Percentiles rank a stretch among this genome's conserved stretches.
Conservation (phyloP, 2,329 filamentous ascomycete species). For the Trichoderma oligosporum region DNA sequence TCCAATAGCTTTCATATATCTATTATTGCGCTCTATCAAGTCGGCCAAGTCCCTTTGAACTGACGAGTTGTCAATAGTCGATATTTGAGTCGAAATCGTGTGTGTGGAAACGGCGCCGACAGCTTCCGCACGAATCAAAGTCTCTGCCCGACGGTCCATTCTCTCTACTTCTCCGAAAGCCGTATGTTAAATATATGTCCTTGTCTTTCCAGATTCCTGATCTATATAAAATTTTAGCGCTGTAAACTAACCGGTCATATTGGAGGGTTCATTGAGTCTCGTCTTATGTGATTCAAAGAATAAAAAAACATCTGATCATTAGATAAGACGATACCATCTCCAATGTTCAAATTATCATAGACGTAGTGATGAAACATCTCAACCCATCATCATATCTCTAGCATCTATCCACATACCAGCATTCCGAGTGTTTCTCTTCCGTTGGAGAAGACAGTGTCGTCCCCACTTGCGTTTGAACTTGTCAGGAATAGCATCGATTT, state of each 20-base stretch:
- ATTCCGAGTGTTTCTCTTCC: slow-evolving; percentile 37
- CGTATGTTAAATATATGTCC: neutral
- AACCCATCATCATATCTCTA: slow-evolving; percentile 19
- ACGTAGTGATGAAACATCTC: neutral
- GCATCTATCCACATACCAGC: slow-evolving; percentile 9
- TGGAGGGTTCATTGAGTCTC: neutral
- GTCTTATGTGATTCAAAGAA: neutral
- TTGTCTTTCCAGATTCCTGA: neutral
- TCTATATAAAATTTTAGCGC: too few species aligned
- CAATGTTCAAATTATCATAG: neutral
- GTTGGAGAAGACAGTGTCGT: slow-evolving; percentile 75
- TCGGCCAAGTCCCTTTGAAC: neutral
- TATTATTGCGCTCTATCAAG: neutral
- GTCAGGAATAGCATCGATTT: slow-evolving; percentile 64
- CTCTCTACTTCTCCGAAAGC: neutral
- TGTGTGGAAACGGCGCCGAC: neutral
- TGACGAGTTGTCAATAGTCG: slow-evolving; percentile 1
- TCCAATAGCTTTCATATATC: neutral
- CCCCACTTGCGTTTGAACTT: slow-evolving; percentile 76
- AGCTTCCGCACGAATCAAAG: neutral
- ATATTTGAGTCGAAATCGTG: neutral
- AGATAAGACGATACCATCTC: neutral
- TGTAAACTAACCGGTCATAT: too few species aligned
- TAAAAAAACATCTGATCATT: neutral
- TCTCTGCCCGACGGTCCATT: neutral